phyloP scores from a whole-genome alignment of 257 asterid species.

The Scutellaria galericulata region DNA sequence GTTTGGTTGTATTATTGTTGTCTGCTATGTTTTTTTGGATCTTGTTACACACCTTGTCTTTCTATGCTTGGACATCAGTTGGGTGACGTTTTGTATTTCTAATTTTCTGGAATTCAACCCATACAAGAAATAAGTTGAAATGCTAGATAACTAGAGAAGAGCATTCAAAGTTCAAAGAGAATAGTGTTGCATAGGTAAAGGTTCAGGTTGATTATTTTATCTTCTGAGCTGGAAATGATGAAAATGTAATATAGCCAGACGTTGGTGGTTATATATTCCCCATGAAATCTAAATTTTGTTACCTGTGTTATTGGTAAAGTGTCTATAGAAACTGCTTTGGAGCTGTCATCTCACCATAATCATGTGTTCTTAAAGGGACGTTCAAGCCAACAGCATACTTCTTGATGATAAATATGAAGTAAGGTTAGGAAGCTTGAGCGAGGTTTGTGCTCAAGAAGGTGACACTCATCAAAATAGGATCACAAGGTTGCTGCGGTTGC shows the following conservation, averaged over 20 bases:
- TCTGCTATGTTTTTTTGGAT: conserved; percentile 5
- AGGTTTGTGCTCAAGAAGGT: conserved; percentile 74
- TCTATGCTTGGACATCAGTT: no score
- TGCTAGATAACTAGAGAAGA: neutral
- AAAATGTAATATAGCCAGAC: neutral
- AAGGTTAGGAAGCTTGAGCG: conserved; percentile 82
- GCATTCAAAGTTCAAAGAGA: neutral
- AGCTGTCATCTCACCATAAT: conserved; percentile 4
- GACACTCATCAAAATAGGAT: conserved; percentile 67
- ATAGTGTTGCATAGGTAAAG: neutral
- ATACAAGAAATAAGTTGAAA: neutral
- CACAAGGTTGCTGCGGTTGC: conserved; percentile 66
- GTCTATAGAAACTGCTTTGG: conserved; percentile 2
- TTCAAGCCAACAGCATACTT: conserved; percentile 91
- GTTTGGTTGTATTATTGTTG: neutral
- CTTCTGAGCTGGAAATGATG: neutral
- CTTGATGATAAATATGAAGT: conserved; percentile 91
- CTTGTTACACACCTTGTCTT: neutral
- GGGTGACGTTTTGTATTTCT: no score
- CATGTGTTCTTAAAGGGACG: conserved; percentile 57
- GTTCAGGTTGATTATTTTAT: neutral
- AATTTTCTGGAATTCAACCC: neutral
- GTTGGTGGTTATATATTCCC: neutral
- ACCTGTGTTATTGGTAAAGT: neutral
- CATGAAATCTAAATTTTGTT: neutral